Conservation (phyloP, 1,139 yeast genomes). For the Nakaseomyces bracarensis region DNA sequence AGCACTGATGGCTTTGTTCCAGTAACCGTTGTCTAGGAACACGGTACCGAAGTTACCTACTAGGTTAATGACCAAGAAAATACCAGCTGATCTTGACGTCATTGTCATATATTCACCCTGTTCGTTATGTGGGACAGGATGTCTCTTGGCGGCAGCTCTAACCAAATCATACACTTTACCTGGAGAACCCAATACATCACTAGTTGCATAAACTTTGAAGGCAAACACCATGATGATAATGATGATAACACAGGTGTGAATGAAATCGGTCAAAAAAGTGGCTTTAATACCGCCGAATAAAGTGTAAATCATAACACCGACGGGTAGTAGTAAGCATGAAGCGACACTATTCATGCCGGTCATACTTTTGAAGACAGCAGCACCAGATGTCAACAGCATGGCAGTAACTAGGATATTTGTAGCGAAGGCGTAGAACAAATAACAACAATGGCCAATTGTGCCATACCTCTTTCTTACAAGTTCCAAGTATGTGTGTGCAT, state of each 20-base stretch:
- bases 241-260: conserved; percentile 59
- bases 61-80: conserved; percentile 72
- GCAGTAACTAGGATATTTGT: conserved; percentile 82
- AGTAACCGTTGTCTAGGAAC: conserved; percentile 81
- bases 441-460: conserved; percentile 56
- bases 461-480: conserved; percentile 65
- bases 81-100: conserved; percentile 70
- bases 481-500: conserved; percentile 70
- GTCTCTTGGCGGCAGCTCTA: conserved; percentile 44
- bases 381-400: conserved; percentile 79
- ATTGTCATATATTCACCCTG: conserved; percentile 72
- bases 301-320: conserved; percentile 77
- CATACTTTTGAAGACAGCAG: conserved; percentile 65
- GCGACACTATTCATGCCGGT: conserved; percentile 84
- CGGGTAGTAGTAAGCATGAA: conserved; percentile 69
- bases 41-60: conserved; percentile 89
- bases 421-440: conserved; percentile 71
- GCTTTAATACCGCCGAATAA: conserved; percentile 86
- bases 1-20: conserved; percentile 85
- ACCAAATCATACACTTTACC: conserved; percentile 65
- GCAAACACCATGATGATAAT: conserved; percentile 55
- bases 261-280: conserved; percentile 79
- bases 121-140: conserved; percentile 67
- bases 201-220: conserved; percentile 56
- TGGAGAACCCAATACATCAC: conserved; percentile 66